Conservation (phyloP, 2,329 filamentous ascomycete genomes). For the Septoria petroselini region DNA sequence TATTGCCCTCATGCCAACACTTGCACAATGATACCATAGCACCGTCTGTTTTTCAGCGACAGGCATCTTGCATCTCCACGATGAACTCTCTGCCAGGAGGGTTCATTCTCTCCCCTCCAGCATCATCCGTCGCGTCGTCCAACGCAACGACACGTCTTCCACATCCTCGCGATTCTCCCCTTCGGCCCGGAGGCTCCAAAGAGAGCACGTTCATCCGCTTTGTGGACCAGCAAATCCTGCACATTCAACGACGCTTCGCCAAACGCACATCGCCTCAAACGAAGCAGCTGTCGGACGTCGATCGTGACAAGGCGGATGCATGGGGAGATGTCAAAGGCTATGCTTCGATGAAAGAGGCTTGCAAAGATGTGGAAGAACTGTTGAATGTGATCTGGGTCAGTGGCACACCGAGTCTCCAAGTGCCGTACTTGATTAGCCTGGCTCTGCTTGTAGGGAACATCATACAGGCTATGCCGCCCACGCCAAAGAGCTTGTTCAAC, state of each 20-base stretch:
- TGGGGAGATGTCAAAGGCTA: conserved; percentile 51
- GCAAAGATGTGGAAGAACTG: conserved; percentile 68
- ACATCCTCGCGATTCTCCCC: conserved; percentile 51
- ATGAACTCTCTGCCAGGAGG: conserved; percentile 36
- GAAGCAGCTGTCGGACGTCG: conserved; percentile 22
- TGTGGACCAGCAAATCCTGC: conserved; percentile 53
- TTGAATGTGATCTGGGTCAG: conserved; percentile 82
- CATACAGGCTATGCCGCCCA: conserved; percentile 67
- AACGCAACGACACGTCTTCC: conserved; percentile 45
- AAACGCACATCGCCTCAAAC: conserved; percentile 43
- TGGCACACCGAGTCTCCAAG: conserved; percentile 78
- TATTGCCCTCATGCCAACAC: no score
- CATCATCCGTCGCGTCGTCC: conserved; percentile 46
- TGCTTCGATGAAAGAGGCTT: conserved; percentile 65
- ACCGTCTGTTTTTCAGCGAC: no score
- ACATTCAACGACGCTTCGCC: conserved; percentile 53
- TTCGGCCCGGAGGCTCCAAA: conserved; percentile 56
- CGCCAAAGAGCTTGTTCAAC: conserved; percentile 65
- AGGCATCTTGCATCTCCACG: not conserved
- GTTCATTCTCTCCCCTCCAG: conserved; percentile 50
- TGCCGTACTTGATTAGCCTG: conserved; percentile 77
- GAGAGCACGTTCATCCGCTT: conserved; percentile 58
- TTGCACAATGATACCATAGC: no score
- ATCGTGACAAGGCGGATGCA: conserved; percentile 37
- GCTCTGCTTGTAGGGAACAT: conserved; percentile 70